phyloP scores from a whole-genome alignment of 345 rosid species.

The Raphanus raphanistrum region DNA sequence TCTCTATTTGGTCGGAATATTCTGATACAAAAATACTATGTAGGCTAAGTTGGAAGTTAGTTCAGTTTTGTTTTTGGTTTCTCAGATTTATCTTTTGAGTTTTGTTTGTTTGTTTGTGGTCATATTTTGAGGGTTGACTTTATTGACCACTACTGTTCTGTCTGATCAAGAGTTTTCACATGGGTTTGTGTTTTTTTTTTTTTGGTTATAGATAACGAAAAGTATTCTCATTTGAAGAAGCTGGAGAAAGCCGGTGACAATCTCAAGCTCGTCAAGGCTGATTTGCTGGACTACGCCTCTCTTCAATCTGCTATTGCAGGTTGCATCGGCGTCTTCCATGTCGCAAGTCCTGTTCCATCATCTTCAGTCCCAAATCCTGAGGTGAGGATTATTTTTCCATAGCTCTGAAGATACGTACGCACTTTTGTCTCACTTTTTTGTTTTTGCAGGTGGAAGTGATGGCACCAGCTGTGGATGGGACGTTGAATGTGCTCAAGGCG shows the following conservation, averaged over 20 bases:
- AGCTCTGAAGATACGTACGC: neutral
- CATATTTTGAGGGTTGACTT: neutral
- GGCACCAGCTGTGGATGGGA: slow-evolving; percentile 69
- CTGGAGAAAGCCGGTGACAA: slow-evolving; percentile 57
- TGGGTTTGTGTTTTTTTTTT: neutral
- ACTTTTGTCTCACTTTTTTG: neutral
- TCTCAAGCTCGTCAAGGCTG: slow-evolving; percentile 67
- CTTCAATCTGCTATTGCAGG: slow-evolving; percentile 51
- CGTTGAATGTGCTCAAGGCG: slow-evolving; percentile 64
- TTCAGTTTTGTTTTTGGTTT: neutral
- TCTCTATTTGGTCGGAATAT: neutral
- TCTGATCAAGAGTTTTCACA: neutral
- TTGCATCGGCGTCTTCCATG: slow-evolving; percentile 68
- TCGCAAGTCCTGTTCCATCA: slow-evolving; percentile 63
- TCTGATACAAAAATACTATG: neutral
- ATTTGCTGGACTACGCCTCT: slow-evolving; percentile 52
- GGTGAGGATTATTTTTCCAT: slow-evolving; percentile 5
- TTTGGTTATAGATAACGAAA: slow-evolving; percentile 43
- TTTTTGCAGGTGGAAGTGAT: slow-evolving; percentile 52
- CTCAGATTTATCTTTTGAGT: neutral
- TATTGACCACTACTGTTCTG: neutral
- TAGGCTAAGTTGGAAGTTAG: too few species aligned
- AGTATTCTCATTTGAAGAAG: slow-evolving; percentile 53
- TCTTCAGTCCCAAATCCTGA: slow-evolving; percentile 46
- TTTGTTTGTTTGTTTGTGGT: neutral